Evolutionary conservation across 179 eudicot genomes (phyloP).

Genomic region (Silene coronaria): DNA sequence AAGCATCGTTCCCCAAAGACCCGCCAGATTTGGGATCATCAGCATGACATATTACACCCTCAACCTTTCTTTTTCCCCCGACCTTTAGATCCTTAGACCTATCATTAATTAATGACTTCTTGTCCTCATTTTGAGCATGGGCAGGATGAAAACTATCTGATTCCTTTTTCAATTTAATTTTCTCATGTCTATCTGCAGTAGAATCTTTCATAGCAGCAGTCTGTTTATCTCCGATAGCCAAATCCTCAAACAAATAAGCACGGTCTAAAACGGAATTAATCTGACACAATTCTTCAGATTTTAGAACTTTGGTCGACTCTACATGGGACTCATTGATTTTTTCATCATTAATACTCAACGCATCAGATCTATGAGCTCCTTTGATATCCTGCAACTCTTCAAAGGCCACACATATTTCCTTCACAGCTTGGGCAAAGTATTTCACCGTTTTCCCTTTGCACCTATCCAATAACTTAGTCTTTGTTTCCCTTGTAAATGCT

Average conservation of each 20-base stretch:
- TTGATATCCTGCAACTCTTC: constrained; percentile 41
- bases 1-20: constrained; percentile 15
- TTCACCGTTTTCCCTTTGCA: constrained; percentile 72
- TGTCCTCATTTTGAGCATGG: constrained; percentile 25
- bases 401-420: constrained; percentile 77
- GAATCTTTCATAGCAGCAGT: constrained; percentile 13
- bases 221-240: constrained; percentile 28
- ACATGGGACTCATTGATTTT: constrained; percentile 32
- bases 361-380: constrained; percentile 34
- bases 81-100: constrained; percentile 30
- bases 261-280: constrained; percentile 18
- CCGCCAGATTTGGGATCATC: constrained; percentile 23
- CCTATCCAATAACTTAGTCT: constrained; percentile 54
- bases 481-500: constrained; percentile 72
- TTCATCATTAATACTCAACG: constrained; percentile 26
- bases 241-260: constrained; percentile 29
- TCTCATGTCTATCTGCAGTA: constrained; percentile 8
- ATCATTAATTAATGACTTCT: constrained; percentile 38
- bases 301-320: constrained; percentile 19
- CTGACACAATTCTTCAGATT: constrained; percentile 16
- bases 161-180: not conserved
- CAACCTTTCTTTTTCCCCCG: constrained; percentile 43
- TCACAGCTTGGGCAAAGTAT: constrained; percentile 71
- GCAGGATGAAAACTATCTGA: not conserved
- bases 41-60: constrained; percentile 21